Conservation (phyloP, 169 alveolate genomes). For the Sarcocystis neurona region DNA sequence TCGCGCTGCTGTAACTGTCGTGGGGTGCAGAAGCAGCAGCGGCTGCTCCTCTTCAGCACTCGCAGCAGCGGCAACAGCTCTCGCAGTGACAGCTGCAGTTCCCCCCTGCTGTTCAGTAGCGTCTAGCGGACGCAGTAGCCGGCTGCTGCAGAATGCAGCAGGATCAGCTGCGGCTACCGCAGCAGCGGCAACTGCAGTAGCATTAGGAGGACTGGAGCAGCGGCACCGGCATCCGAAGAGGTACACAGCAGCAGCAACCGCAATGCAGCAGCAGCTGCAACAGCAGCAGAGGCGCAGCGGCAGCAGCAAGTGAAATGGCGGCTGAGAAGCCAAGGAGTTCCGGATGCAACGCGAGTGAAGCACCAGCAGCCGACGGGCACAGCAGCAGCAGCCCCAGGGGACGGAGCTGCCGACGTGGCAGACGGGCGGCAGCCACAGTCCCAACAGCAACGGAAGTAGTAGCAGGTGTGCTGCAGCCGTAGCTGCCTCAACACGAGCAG, state of each 20-base stretch:
- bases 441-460: neutral
- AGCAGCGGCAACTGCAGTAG: neutral
- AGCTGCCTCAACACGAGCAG: neutral
- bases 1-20: no score
- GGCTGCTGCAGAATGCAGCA: neutral
- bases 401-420: neutral
- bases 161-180: conserved; percentile 5
- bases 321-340: neutral
- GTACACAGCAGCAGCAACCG: no score
- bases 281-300: neutral
- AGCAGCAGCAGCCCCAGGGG: conserved; percentile 3
- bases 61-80: no score
- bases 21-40: no score
- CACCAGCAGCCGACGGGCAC: neutral
- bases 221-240: neutral
- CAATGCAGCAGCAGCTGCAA: neutral
- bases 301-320: neutral
- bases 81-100: no score
- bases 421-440: neutral
- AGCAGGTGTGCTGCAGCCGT: neutral
- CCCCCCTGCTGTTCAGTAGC: no score
- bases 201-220: neutral
- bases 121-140: neutral
- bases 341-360: neutral
- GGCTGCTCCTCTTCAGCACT: no score